A percentile compares a stretch with the other conserved stretches of the same genome.
phyloP scores from a whole-genome alignment of 345 rosid genomes.

The rapeseed (Brassica napus) region DNA sequence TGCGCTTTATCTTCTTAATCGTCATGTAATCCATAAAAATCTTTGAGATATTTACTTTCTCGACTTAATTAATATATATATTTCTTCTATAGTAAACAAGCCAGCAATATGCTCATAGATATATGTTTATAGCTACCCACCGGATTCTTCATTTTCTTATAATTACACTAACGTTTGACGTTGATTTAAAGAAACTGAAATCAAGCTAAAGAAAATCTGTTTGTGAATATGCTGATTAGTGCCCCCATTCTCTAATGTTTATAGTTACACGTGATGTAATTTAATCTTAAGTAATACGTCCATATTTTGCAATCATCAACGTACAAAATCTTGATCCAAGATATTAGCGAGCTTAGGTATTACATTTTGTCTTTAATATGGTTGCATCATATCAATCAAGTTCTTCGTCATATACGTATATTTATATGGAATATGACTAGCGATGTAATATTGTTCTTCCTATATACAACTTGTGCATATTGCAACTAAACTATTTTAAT shows the following conservation, averaged over 20 bases:
- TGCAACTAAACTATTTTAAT: not conserved
- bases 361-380: conserved; percentile 10
- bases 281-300: not conserved
- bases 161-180: conserved; percentile 32
- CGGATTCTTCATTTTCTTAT: conserved; percentile 18
- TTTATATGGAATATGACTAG: not conserved
- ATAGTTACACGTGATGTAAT: conserved; percentile 1
- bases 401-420: not conserved
- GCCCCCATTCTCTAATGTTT: not conserved
- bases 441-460: not conserved
- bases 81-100: conserved; percentile 21
- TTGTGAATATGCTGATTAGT: conserved; percentile 18
- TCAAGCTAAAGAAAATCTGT: conserved; percentile 32
- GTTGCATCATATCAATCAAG: not conserved
- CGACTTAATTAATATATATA: conserved; percentile 5
- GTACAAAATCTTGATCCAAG: conserved; percentile 14
- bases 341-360: conserved; percentile 21
- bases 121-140: conserved; percentile 29
- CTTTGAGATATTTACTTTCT: conserved; percentile 34
- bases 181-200: conserved; percentile 31
- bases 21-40: conserved; percentile 38
- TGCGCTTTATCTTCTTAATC: conserved; percentile 31
- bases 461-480: conserved; percentile 12
- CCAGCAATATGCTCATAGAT: conserved; percentile 20
- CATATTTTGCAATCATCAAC: conserved; percentile 11